Percentiles rank a stretch among this genome's conserved stretches.
These are phyloP conservation scores for Hyparrhenia diplandra DNA, from an alignment of 176 grass and related monocot species.

Conservation along the genomic window DNA sequence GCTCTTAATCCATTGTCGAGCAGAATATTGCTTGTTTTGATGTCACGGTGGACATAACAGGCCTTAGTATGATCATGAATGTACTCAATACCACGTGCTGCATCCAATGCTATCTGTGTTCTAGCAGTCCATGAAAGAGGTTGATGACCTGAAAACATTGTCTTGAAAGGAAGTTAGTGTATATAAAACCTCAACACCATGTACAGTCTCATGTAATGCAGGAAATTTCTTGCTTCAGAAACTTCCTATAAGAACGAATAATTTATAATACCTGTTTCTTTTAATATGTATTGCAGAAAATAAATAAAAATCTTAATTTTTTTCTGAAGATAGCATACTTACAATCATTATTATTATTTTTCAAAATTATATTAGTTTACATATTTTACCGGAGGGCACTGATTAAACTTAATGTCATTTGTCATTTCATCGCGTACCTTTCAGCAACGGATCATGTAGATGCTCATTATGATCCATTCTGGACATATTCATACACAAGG, in stretches of 20 bases:
- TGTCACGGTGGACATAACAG: constrained; percentile 62
- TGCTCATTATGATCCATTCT: constrained; percentile 68
- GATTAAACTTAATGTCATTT: background rate
- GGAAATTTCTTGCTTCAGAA: background rate
- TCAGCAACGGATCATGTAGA: constrained; percentile 68
- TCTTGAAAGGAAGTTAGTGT: background rate
- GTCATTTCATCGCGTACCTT: constrained; percentile 41
- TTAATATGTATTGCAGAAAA: background rate
- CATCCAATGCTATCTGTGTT: constrained; percentile 61
- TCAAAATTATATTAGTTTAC: background rate
- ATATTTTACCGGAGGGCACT: background rate
- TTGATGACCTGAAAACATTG: constrained; percentile 34
- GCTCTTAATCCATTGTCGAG: constrained; percentile 62
- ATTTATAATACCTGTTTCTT: background rate
- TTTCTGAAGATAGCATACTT: background rate
- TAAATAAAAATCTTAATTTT: background rate
- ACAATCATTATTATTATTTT: background rate
- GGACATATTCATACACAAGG: constrained; percentile 69
- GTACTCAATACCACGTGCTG: constrained; percentile 67
- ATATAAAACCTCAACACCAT: background rate
- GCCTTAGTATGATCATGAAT: constrained; percentile 79
- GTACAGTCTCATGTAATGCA: background rate
- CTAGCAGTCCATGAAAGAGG: constrained; percentile 74
- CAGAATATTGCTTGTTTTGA: constrained; percentile 76
- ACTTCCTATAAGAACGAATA: background rate